Evolutionary conservation across 768 basidiomycete species (phyloP).

Genomic region (Mycena galopus): DNA sequence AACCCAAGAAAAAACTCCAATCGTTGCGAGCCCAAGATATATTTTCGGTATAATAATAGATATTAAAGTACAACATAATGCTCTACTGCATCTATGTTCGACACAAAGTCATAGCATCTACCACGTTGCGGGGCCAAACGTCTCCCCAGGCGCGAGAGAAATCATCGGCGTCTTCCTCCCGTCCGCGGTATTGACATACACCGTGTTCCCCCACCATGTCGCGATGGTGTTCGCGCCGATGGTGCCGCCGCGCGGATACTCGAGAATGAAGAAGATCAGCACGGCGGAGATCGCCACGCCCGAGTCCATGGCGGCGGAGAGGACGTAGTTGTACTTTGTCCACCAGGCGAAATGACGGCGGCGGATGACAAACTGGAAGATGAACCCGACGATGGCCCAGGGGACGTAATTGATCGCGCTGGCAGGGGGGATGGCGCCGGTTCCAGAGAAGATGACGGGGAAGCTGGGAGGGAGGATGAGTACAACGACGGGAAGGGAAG

Average conservation of each 20-base stretch:
- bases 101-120: not conserved
- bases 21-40: not conserved
- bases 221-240: conserved; percentile 58
- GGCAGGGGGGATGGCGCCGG: conserved; percentile 74
- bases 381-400: conserved; percentile 74
- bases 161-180: conserved; percentile 26
- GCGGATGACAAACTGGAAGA: conserved; percentile 74
- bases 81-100: not conserved
- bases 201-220: conserved; percentile 66
- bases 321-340: conserved; percentile 69
- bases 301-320: conserved; percentile 68
- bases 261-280: conserved; percentile 64
- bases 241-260: conserved; percentile 59
- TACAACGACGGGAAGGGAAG: not conserved
- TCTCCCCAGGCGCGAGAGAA: conserved; percentile 7
- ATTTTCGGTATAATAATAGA: conserved; percentile 16
- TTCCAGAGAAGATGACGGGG: conserved; percentile 73
- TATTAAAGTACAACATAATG: conserved; percentile 12
- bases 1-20: not conserved
- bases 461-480: conserved; percentile 44
- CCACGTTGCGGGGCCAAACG: not conserved
- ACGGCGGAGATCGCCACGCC: conserved; percentile 62
- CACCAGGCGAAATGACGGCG: conserved; percentile 76
- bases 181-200: conserved; percentile 42
- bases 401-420: conserved; percentile 79